Base-by-base conservation (phyloP, 176 grass and related monocot species). In the maize (Zea mays) region DNA sequence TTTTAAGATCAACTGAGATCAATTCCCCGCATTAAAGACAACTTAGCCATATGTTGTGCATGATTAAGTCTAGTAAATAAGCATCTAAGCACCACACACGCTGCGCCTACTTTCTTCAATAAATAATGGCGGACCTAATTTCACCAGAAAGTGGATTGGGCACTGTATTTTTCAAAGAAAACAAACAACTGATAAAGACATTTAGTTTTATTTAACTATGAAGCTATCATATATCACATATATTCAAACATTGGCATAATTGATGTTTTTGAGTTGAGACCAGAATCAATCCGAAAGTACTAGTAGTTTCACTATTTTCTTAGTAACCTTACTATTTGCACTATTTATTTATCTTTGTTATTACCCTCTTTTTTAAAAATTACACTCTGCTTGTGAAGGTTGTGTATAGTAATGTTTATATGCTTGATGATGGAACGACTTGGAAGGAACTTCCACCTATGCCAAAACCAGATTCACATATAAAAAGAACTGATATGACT, bases 381-480 rank as follows among this genome's bases (percentile, higher is more conserved):
- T 20, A 62, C 60, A 14, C 76, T 74, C 19, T 80, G 57, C 72
- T 58, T 85, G 10, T 83, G 77, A 77, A 94, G 91, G 88, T 94
- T 19, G 95, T 98, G 37, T 97, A 92, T 87, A 84, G 80, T n/a
- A 85, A 94, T 78, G 95, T 97, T 21, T 97, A 94, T 74, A 97
- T 97, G 95, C 91, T 97, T 75, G 89, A 85, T 86, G 87, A 91
- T 78, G 82, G 38, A 62, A 79, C 61, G 85, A 78, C 79, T 38
- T 97, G 95, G 91, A 91, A 97, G 49, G 82, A 97, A 84, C 80
- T 97, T 73, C 87, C 91, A 21, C 65, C 85, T 65, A 97, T 97
- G 87, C 95, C 91, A 10, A 97, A 94, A 65, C 89, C 37, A n/a
- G n/a, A n/a, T n/a, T n/a, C n/a, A n/a, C n/a, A n/a, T n/a, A n/a